phyloP scores from a whole-genome alignment of 2,329 filamentous ascomycete species.

The Cladosporium sp. region DNA sequence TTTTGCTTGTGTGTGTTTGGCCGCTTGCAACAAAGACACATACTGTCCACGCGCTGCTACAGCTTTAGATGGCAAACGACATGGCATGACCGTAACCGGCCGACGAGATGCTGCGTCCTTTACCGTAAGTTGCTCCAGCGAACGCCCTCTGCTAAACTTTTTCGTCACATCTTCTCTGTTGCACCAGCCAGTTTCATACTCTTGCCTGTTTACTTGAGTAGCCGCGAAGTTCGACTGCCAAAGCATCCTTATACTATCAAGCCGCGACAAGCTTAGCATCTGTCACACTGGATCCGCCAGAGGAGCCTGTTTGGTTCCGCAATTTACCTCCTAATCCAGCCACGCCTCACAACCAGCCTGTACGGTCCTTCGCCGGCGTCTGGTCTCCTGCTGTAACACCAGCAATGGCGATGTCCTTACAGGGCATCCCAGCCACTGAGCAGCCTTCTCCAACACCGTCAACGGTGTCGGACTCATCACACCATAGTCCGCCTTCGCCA shows the following conservation, averaged over 20 bases:
- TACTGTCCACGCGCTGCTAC: conserved; percentile 15
- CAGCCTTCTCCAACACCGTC: conserved; percentile 30
- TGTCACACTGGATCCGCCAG: conserved; percentile 32
- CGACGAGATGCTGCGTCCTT: background rate
- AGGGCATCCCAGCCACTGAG: conserved; percentile 31
- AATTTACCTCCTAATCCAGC: conserved; percentile 26
- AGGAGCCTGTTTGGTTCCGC: conserved; percentile 36
- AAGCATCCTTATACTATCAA: background rate
- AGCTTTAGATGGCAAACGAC: background rate
- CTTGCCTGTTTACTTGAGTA: background rate
- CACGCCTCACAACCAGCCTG: conserved; percentile 21
- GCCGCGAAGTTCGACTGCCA: background rate
- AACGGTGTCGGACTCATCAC: conserved; percentile 13
- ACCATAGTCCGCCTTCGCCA: conserved; percentile 4
- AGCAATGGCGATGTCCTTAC: conserved; percentile 24
- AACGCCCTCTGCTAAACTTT: background rate
- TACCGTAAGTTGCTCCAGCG: background rate
- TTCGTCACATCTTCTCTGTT: background rate
- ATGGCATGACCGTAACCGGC: conserved; percentile 4
- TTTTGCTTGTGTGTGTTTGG: conserved; percentile 21
- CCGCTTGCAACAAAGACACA: conserved; percentile 32
- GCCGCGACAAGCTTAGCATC: background rate
- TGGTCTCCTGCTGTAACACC: conserved; percentile 17
- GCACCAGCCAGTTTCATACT: background rate
- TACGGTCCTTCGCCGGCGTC: conserved; percentile 17